Conservation (phyloP, 331 rosid species). For the Pyracantha coccinea region DNA sequence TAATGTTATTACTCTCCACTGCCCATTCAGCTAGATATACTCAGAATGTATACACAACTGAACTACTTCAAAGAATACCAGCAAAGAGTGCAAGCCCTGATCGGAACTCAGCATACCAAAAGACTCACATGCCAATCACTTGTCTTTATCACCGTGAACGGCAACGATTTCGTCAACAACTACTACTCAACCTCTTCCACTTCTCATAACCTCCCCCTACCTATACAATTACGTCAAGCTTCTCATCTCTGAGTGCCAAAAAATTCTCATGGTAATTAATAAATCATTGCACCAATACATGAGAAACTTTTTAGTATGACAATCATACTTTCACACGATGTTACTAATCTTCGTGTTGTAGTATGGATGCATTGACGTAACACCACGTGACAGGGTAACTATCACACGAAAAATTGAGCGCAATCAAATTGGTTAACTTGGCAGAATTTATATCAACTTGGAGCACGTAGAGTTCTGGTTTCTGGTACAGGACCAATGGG, state of each 20-base stretch:
- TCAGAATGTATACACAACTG: constrained; percentile 32
- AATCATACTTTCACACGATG: too few relatives aligned
- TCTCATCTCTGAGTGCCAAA: constrained; percentile 51
- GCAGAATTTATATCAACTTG: constrained; percentile 54
- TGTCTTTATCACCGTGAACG: constrained; percentile 48
- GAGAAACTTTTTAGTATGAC: too few relatives aligned
- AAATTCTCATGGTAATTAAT: constrained; percentile 31
- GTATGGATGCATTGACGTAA: too few relatives aligned
- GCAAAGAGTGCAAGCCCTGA: constrained; percentile 29
- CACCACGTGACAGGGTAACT: too few relatives aligned
- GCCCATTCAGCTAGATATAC: constrained; percentile 14
- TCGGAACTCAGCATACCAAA: constrained; percentile 27
- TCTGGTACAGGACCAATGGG: constrained; percentile 91
- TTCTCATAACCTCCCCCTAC: constrained; percentile 41
- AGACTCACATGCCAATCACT: constrained; percentile 34
- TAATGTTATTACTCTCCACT: not conserved
- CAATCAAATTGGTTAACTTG: not conserved
- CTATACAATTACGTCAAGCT: constrained; percentile 41
- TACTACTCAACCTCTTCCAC: constrained; percentile 56
- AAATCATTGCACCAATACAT: too few relatives aligned
- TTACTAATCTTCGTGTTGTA: too few relatives aligned
- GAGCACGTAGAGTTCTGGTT: constrained; percentile 73
- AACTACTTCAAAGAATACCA: constrained; percentile 53
- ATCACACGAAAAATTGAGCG: not conserved
- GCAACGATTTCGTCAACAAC: constrained; percentile 77